A percentile compares a stretch with the other conserved stretches of the same genome.
Evolutionary conservation across 163 green algal genomes (phyloP).

Genomic region (Volvox carteri): DNA sequence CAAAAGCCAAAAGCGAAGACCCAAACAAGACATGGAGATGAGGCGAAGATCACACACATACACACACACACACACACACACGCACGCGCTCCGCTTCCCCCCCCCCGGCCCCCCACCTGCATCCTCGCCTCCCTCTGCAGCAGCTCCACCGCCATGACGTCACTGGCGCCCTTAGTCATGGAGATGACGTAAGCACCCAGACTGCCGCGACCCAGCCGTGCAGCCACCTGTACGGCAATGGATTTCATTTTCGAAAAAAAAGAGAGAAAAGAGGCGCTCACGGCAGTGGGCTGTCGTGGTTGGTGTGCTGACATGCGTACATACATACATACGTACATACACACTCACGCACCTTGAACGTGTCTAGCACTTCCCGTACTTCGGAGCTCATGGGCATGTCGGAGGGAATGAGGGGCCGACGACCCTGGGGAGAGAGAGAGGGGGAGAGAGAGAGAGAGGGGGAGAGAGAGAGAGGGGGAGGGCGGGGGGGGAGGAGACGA

Average conservation of each 20-base stretch:
- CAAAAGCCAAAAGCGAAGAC: too few relatives aligned
- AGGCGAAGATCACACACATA: neutral
- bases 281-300: neutral
- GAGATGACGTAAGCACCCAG: conserved; percentile 92
- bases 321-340: conserved; percentile 12
- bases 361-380: conserved; percentile 60
- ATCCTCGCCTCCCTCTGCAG: conserved; percentile 89
- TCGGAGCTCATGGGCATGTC: conserved; percentile 84
- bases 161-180: conserved; percentile 86
- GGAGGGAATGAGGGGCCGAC: conserved; percentile 88
- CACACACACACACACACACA: neutral
- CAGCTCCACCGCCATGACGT: conserved; percentile 94
- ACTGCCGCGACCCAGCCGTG: conserved; percentile 73
- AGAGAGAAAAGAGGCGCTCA: too few relatives aligned
- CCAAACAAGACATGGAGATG: too few relatives aligned
- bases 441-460: too few relatives aligned
- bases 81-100: neutral
- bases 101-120: conserved; percentile 62
- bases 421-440: conserved; percentile 58
- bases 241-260: too few relatives aligned
- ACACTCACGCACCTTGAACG: conserved; percentile 45
- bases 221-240: conserved; percentile 59
- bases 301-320: neutral
- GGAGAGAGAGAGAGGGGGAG: neutral
- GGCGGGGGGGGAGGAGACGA: neutral